phyloP scores from a whole-genome alignment of 495 filamentous ascomycete genomes.

The Gamarada debralockiae region DNA sequence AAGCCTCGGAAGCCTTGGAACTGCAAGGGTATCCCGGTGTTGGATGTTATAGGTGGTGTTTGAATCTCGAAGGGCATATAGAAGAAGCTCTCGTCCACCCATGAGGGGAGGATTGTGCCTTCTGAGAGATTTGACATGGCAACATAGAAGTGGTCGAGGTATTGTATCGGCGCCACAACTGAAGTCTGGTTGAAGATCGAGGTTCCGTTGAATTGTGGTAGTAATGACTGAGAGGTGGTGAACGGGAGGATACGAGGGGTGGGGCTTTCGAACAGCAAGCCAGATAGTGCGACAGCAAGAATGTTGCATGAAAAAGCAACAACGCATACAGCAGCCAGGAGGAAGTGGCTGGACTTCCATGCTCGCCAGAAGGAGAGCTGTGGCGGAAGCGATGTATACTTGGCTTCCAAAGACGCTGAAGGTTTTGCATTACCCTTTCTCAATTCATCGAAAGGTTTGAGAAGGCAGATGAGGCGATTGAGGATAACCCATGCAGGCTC shows the following conservation, averaged over 20 bases:
- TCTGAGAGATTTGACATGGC: slow-evolving; percentile 30
- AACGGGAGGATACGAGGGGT: neutral
- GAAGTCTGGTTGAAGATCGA: neutral
- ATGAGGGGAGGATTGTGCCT: slow-evolving; percentile 28
- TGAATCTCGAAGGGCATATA: slow-evolving; percentile 33
- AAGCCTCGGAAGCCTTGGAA: slow-evolving; percentile 7
- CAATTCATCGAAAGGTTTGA: slow-evolving; percentile 42
- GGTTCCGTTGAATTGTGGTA: neutral
- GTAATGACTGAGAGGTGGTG: neutral
- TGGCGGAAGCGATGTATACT: slow-evolving; percentile 42
- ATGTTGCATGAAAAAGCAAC: slow-evolving; percentile 37
- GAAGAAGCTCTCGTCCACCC: slow-evolving; percentile 28
- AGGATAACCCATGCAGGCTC: slow-evolving; percentile 45
- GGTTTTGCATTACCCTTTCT: slow-evolving; percentile 25
- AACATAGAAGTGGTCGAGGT: slow-evolving; percentile 26
- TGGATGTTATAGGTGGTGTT: neutral
- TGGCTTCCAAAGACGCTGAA: slow-evolving; percentile 28
- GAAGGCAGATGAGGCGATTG: slow-evolving; percentile 36
- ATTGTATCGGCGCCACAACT: neutral
- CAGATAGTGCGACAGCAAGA: slow-evolving; percentile 31
- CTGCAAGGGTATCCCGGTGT: neutral
- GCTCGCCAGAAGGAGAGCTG: slow-evolving; percentile 36
- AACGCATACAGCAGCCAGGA: slow-evolving; percentile 31
- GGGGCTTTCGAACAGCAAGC: slow-evolving; percentile 29
- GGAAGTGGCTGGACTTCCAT: slow-evolving; percentile 30